Conservation (phyloP, 1,284 basidiomycete genomes). For the Wolfiporia cocos region DNA sequence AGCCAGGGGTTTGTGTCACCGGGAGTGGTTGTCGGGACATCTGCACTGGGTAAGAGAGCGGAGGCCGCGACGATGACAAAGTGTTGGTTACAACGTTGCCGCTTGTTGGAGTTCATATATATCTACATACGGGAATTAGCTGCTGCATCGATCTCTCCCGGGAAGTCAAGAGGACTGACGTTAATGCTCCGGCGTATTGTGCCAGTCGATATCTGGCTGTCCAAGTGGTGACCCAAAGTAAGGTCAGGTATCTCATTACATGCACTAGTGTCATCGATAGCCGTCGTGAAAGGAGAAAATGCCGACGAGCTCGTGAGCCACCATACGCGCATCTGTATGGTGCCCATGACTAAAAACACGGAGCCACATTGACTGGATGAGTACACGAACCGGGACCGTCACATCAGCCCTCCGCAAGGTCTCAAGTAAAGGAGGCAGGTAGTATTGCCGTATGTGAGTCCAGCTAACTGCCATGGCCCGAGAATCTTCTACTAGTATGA, state of each 20-base stretch:
- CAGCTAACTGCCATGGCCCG: slow-evolving; percentile 41
- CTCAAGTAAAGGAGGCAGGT: slow-evolving; percentile 44
- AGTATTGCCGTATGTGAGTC: slow-evolving; percentile 48
- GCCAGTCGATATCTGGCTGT: slow-evolving; percentile 14
- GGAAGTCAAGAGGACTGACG: too few species aligned
- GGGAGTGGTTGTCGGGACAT: slow-evolving; percentile 29
- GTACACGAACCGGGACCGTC: slow-evolving; percentile 29
- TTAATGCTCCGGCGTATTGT: slow-evolving; percentile 15
- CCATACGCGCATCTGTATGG: slow-evolving; percentile 32
- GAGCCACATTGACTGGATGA: slow-evolving; percentile 2
- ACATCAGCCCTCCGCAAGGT: slow-evolving; percentile 33
- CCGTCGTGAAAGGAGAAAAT: slow-evolving; percentile 9
- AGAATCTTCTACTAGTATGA: slow-evolving; percentile 62
- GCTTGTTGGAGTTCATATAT: slow-evolving; percentile 30
- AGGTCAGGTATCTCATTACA: slow-evolving; percentile 15
- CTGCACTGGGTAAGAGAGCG: slow-evolving; percentile 1
- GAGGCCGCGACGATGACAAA: slow-evolving; percentile 52
- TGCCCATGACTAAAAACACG: slow-evolving; percentile 7
- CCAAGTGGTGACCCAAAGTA: slow-evolving; percentile 8
- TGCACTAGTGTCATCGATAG: slow-evolving; percentile 11
- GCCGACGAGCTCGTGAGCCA: slow-evolving; percentile 30
- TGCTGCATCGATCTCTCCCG: too few species aligned
- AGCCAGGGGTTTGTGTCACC: slow-evolving; percentile 19
- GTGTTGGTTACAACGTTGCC: slow-evolving; percentile 38
- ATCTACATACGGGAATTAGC: too few species aligned